Percentiles rank a stretch among this genome's conserved stretches.
Evolutionary conservation across 208 protist species (phyloP).

Genomic region (Leishmania arabica): DNA sequence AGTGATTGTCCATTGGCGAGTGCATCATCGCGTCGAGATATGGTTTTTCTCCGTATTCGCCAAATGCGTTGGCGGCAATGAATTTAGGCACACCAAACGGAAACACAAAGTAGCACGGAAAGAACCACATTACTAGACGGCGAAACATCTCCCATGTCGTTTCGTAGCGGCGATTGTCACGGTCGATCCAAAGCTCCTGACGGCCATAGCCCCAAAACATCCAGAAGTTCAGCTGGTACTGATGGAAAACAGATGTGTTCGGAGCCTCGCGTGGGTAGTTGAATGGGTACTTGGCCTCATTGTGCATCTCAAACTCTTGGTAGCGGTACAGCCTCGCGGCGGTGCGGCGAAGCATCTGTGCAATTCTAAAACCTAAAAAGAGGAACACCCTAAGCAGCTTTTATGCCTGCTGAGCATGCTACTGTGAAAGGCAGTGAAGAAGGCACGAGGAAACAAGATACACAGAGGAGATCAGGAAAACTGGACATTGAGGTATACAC

Average conservation of each 20-base stretch:
- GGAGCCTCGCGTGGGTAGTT: constrained; percentile 87
- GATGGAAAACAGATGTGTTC: constrained; percentile 87
- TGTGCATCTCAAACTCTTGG: constrained; percentile 91
- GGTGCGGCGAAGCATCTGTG: constrained; percentile 65
- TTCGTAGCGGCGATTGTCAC: constrained; percentile 81
- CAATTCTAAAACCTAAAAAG: not conserved
- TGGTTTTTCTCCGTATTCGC: constrained; percentile 90
- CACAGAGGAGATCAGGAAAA: not conserved
- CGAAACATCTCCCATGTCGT: constrained; percentile 89
- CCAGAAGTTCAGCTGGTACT: constrained; percentile 90
- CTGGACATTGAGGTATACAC: not conserved
- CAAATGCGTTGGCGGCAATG: constrained; percentile 69
- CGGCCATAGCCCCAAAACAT: constrained; percentile 89
- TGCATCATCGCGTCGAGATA: constrained; percentile 83
- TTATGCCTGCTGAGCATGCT: not conserved
- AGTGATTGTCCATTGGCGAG: constrained; percentile 84
- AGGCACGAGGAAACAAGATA: constrained; percentile 14
- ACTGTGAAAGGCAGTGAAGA: not conserved
- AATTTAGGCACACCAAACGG: constrained; percentile 86
- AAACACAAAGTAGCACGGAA: constrained; percentile 89
- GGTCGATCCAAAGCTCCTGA: constrained; percentile 87
- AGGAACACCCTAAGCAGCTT: not conserved
- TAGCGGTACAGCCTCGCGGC: constrained; percentile 65
- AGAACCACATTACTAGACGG: constrained; percentile 84
- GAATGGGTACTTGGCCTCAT: constrained; percentile 83